Base-by-base conservation (phyloP, 2,329 filamentous ascomycete genomes). In the Cladosporium sp. region DNA sequence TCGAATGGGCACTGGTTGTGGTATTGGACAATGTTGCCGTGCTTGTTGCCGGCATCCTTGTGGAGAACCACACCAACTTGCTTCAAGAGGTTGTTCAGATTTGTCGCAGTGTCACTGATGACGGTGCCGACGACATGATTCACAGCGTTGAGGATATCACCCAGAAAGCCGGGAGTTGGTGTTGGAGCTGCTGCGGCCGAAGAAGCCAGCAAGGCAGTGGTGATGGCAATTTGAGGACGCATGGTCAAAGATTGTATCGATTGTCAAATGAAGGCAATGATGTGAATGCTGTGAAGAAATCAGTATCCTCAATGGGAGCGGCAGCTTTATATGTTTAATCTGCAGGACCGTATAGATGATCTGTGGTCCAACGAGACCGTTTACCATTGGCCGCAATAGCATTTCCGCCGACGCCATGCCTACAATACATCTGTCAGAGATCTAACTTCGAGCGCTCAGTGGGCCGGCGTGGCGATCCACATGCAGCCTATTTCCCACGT, bases 1-100 rank as follows among this genome's bases (percentile, higher is more conserved):
- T 31, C 16, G 26, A 57, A 64, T 6, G 62, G 62, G 28, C 52
- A 57, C 40, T 57, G 55, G 33, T 57, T 53, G 28, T 64, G 52
- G 55, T 57, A 64, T 14, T 57, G 52, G 11, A 28, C 49, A 2
- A 57, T 18, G n/a, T 10, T 31, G n/a, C 62, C 62, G 26, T 64
- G 62, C n/a, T 35, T 50, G 40, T 18, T 64, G 12, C 49, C 60
- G 14, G 61, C 61, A 12, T 64, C 57, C 35, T 37, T 64, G 37
- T 58, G 62, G 5, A 64, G 31, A 8, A 35, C 53, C 14, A 64
- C 31, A 10, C 62, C 62, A 26, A 64, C 14, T 2, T 29, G 23
- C 49, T 62, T 62, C n/a, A 62, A 26, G 31, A 62, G n/a, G 8
- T 28, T 33, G 55, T 64, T 64, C 40, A 64, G 26, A 31, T 23